Evolutionary conservation across 2,329 filamentous ascomycete species (phyloP).

Genomic region (Ceratocystiopsis sp.): DNA sequence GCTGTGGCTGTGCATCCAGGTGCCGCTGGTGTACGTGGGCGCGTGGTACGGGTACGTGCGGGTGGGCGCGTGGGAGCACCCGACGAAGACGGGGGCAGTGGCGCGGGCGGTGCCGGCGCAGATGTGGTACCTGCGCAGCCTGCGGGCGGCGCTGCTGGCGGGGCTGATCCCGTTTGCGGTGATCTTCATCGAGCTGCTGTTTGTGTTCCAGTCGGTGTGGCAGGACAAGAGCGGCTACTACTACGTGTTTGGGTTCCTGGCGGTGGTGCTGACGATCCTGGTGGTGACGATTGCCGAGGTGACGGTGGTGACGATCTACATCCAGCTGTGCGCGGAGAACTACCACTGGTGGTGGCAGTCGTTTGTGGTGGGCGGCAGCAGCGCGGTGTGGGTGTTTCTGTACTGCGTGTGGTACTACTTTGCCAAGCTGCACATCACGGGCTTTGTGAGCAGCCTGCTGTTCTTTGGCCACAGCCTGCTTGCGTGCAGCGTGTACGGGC

Average conservation of each 20-base stretch:
- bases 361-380: slow-evolving; percentile 62
- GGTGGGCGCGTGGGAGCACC: slow-evolving; percentile 58
- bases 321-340: slow-evolving; percentile 70
- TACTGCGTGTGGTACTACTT: slow-evolving; percentile 78
- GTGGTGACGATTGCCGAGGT: slow-evolving; percentile 67
- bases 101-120: slow-evolving; percentile 59
- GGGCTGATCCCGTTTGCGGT: slow-evolving; percentile 68
- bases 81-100: slow-evolving; percentile 57
- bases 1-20: slow-evolving; percentile 73
- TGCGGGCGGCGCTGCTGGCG: slow-evolving; percentile 50
- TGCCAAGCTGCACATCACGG: slow-evolving; percentile 62
- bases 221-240: slow-evolving; percentile 86
- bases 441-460: slow-evolving; percentile 60
- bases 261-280: slow-evolving; percentile 54
- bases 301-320: slow-evolving; percentile 67
- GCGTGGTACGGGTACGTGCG: slow-evolving; percentile 60
- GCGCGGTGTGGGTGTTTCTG: slow-evolving; percentile 62
- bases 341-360: slow-evolving; percentile 90
- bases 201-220: slow-evolving; percentile 51
- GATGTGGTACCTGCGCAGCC: slow-evolving; percentile 54
- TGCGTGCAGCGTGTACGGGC: slow-evolving; percentile 63
- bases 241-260: slow-evolving; percentile 77
- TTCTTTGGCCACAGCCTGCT: slow-evolving; percentile 79
- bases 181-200: slow-evolving; percentile 13
- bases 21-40: slow-evolving; percentile 68